phyloP scores from a whole-genome alignment of 768 basidiomycete genomes.

The Mycena vulgaris region DNA sequence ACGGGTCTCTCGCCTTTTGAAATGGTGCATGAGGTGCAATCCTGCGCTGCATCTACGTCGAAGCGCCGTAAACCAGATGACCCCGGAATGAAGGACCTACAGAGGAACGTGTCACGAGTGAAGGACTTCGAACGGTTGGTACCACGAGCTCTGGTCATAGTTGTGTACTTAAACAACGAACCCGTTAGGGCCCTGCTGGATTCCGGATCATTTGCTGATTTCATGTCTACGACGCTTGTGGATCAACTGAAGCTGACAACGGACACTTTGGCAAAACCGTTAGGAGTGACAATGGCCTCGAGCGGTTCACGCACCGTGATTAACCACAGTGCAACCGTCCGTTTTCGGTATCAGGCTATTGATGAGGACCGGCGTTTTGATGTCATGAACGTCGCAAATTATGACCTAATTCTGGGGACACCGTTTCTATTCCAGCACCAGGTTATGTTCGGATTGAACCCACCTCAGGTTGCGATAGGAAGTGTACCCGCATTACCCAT shows the following conservation, averaged over 20 bases:
- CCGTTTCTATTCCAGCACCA: too few species aligned
- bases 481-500: conserved; percentile 11
- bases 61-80: too few species aligned
- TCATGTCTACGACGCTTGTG: conserved; percentile 50
- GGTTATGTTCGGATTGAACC: conserved; percentile 31
- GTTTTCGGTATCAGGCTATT: conserved; percentile 45
- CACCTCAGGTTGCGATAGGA: conserved; percentile 18
- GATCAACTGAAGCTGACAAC: conserved; percentile 28
- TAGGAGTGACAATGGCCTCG: conserved; percentile 48
- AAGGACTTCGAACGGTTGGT: conserved; percentile 27
- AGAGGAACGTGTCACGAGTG: conserved; percentile 26
- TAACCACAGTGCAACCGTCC: conserved; percentile 36
- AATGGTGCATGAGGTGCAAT: too few species aligned
- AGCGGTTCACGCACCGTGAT: conserved; percentile 47
- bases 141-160: conserved; percentile 44
- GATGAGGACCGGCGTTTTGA: conserved; percentile 42
- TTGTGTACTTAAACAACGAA: not conserved
- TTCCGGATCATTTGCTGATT: conserved; percentile 49
- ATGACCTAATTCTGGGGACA: too few species aligned
- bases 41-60: too few species aligned
- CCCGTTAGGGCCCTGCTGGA: conserved; percentile 45
- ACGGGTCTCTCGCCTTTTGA: too few species aligned
- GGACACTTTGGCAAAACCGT: conserved; percentile 43
- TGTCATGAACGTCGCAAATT: conserved; percentile 36
- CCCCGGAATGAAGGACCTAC: too few species aligned